Evolutionary conservation across 352 stramenopile species (phyloP), one percentile per base, ranked within the genome.

Genomic region (Phytophthora fragariae): DNA sequence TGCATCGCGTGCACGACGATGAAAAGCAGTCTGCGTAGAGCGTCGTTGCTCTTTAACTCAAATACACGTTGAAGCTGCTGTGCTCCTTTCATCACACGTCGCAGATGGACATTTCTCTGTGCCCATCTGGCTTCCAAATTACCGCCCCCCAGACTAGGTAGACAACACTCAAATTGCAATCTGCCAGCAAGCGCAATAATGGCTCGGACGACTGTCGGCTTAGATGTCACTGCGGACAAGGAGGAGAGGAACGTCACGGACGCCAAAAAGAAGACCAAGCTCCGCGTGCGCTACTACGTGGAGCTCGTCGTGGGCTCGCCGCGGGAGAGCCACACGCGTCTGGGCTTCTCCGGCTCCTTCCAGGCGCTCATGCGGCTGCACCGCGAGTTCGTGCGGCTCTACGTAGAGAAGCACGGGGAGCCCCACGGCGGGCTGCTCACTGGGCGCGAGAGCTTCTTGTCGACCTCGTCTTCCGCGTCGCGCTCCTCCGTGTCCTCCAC

Each of bases 251-350:
- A 87, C 53, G 75, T 83, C 59, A 80, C 83, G 0, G 75, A 92
- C 70, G 53, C 71, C 19, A 80, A 74, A 46, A 80, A 82, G 62
- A 84, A 82, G 49, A 72, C 65, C 55, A 82, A 85, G 57, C 53
- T 86, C 44, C 85, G 73, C 49, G 82, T 88, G 70, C 85, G 85
- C 37, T 92, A 91, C 76, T 92, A 92, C 68, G 84, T 92, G 62
- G 85, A 92, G 69, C 52, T 92, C 35, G 77, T 92, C 17, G 76
- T 91, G 49, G 85, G 83, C 24, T 78, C 80, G 9, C 67, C 76
- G 19, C 83, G 80, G 44, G 77, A 72, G 73, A 84, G 59, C 37
- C 85, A 91, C 81, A 85, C 78, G 62, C 84, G 85, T 0, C 57
- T 91, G 29, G 83, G 82, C 33, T 92, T 92, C 78, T 86, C 82